phyloP scores from a whole-genome alignment of 164 flowering plant genomes.

The Vitis labrusca region DNA sequence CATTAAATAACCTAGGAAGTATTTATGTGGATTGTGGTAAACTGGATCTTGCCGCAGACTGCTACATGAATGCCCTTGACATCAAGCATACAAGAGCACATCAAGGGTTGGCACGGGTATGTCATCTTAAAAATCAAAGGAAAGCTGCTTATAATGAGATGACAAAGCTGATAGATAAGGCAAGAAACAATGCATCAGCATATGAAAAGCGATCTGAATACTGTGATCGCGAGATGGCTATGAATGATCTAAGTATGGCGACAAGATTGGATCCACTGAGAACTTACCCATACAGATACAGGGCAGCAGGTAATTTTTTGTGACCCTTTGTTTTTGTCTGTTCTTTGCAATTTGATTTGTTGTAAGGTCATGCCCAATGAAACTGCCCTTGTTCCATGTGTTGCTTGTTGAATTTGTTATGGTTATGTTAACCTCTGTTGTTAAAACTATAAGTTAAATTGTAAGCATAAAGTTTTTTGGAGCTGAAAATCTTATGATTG shows the following conservation, averaged over 20 bases:
- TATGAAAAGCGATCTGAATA: constrained; percentile 94
- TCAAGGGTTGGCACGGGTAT: constrained; percentile 87
- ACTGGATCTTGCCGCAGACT: constrained; percentile 67
- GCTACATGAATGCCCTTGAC: constrained; percentile 74
- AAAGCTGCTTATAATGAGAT: constrained; percentile 88
- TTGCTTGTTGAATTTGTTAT: no score
- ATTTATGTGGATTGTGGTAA: constrained; percentile 78
- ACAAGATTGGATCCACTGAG: constrained; percentile 78
- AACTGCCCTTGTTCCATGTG: no score
- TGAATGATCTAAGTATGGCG: constrained; percentile 75
- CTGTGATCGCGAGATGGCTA: constrained; percentile 79
- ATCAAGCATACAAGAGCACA: constrained; percentile 91
- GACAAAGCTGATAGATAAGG: constrained; percentile 82
- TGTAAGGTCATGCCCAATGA: no score
- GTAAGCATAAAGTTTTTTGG: no score
- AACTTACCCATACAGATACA: constrained; percentile 88
- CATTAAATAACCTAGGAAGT: constrained; percentile 80
- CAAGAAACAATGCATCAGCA: constrained; percentile 72
- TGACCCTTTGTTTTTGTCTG: neutral
- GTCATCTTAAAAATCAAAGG: constrained; percentile 56
- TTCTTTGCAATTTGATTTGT: neutral
- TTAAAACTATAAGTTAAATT: no score
- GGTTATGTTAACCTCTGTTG: no score
- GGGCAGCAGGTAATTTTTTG: constrained; percentile 72
- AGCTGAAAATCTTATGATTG: no score